Evolutionary conservation across 1,139 yeast genomes (phyloP).

Genomic region (Hansenula sp.): DNA sequence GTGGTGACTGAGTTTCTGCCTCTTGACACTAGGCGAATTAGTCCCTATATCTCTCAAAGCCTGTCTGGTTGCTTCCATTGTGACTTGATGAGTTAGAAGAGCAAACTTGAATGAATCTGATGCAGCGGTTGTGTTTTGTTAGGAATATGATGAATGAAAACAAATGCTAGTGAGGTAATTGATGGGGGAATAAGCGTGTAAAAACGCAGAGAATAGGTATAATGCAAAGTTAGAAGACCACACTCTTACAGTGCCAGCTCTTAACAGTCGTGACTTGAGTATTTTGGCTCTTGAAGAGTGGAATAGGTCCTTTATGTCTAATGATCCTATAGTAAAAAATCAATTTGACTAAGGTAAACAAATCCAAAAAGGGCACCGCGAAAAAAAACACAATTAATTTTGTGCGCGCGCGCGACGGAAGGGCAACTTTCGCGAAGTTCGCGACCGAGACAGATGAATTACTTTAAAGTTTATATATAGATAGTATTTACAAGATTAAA

Average conservation of each 20-base stretch:
- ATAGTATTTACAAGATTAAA: too few species aligned
- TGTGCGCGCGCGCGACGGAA: background rate
- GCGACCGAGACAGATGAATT: too few species aligned
- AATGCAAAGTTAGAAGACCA: background rate
- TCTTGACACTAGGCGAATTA: constrained; percentile 24
- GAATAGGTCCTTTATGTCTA: too few species aligned
- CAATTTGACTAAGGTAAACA: background rate
- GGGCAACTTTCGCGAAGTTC: background rate
- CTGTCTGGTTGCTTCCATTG: constrained; percentile 10
- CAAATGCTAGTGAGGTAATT: background rate
- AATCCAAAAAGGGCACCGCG: background rate
- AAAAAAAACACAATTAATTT: background rate
- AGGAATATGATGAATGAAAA: background rate
- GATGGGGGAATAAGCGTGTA: background rate
- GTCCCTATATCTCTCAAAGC: constrained; percentile 18
- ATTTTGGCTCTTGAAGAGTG: too few species aligned
- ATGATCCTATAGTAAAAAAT: background rate
- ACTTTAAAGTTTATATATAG: too few species aligned
- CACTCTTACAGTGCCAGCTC: too few species aligned
- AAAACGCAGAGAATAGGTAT: background rate
- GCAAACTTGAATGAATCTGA: background rate
- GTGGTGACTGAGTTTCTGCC: constrained; percentile 12
- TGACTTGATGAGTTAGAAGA: too few species aligned
- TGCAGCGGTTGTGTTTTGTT: background rate
- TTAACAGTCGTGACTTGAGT: too few species aligned